A percentile compares a stretch with the other conserved stretches of the same genome.
Evolutionary conservation across 371 early-diverging fungal species (phyloP).

Genomic region (Mucor lusitanicus): DNA sequence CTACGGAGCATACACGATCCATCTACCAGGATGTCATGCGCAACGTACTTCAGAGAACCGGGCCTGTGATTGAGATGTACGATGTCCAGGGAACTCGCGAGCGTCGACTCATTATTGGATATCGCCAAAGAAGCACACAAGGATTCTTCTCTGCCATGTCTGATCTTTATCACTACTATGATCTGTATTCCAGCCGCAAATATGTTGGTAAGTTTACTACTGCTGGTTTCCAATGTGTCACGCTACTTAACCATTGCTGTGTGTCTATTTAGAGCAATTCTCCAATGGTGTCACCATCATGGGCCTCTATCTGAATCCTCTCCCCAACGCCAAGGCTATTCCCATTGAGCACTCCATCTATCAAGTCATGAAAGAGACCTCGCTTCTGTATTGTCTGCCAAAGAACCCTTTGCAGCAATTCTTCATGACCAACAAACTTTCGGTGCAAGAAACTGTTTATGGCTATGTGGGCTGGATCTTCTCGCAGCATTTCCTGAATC

Average conservation of each 20-base stretch:
- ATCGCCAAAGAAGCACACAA: constrained; percentile 88
- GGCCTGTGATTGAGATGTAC: constrained; percentile 94
- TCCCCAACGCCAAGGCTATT: constrained; percentile 74
- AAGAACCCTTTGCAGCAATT: constrained; percentile 92
- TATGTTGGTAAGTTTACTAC: constrained; percentile 74
- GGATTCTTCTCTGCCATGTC: constrained; percentile 94
- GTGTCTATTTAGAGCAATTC: constrained; percentile 82
- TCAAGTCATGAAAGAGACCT: constrained; percentile 96
- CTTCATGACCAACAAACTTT: constrained; percentile 90
- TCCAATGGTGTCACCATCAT: constrained; percentile 97
- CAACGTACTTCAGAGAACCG: constrained; percentile 83
- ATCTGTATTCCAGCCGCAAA: constrained; percentile 93
- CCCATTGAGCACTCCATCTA: constrained; percentile 91
- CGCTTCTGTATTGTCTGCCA: constrained; percentile 95
- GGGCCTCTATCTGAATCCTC: constrained; percentile 87
- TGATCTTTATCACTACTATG: constrained; percentile 98
- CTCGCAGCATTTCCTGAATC: constrained; percentile 96
- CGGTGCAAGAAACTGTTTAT: constrained; percentile 95
- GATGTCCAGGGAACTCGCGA: constrained; percentile 86
- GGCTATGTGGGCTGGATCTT: constrained; percentile 97
- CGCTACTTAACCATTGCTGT: neutral
- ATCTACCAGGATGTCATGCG: constrained; percentile 88
- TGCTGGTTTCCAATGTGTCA: neutral
- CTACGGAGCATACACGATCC: constrained; percentile 89
- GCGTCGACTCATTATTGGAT: constrained; percentile 91